phyloP scores from a whole-genome alignment of 345 rosid species.

The Sisymbrium irio region DNA sequence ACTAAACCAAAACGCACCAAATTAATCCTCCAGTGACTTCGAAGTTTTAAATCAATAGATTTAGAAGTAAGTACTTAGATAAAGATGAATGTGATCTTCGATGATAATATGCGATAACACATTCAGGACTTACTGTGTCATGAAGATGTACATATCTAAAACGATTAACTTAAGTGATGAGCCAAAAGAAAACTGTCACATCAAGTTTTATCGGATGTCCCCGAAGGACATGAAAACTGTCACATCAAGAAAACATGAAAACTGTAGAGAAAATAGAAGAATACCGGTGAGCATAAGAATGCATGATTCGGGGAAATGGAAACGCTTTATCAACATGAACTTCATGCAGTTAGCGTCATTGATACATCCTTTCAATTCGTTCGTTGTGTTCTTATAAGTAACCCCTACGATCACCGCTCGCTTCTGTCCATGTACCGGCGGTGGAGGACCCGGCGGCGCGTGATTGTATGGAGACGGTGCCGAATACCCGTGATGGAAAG shows the following conservation, averaged over 20 bases:
- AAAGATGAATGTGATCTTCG: background rate
- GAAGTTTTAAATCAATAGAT: background rate
- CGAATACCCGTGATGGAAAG: background rate
- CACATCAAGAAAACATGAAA: background rate
- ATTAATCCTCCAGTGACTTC: background rate
- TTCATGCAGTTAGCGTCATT: slow-evolving; percentile 90
- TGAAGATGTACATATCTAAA: too few species aligned
- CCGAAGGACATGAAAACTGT: too few species aligned
- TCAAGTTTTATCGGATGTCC: too few species aligned
- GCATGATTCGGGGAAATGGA: slow-evolving; percentile 77
- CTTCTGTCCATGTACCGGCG: slow-evolving; percentile 56
- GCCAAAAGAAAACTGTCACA: too few species aligned
- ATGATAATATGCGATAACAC: background rate
- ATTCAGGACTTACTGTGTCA: too few species aligned
- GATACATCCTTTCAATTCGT: slow-evolving; percentile 80
- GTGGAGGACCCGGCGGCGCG: slow-evolving; percentile 55
- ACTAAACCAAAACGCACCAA: background rate
- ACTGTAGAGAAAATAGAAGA: background rate
- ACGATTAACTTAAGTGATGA: background rate
- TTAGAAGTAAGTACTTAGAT: background rate
- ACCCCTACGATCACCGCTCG: slow-evolving; percentile 80
- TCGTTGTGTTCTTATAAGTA: slow-evolving; percentile 47
- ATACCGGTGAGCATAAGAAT: slow-evolving; percentile 76
- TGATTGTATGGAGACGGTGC: slow-evolving; percentile 41
- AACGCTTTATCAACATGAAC: slow-evolving; percentile 69